Conservation (phyloP, 2,329 filamentous ascomycete genomes). For the Fusarium subtropicale region DNA sequence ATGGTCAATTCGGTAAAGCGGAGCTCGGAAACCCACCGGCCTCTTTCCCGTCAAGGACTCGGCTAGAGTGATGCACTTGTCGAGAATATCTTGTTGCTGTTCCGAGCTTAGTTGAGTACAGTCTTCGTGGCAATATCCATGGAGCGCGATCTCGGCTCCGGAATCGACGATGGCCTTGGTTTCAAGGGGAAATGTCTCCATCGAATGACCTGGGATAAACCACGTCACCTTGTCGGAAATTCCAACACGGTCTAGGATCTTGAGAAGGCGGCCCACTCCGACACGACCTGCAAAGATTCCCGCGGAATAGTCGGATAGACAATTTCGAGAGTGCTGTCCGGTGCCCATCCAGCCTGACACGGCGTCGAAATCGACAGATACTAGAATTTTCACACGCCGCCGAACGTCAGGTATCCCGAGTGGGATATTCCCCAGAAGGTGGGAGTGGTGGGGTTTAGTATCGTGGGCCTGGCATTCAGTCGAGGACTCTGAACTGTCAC, state of each 20-base stretch:
- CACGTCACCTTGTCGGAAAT: conserved; percentile 61
- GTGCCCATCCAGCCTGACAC: conserved; percentile 66
- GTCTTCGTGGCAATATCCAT: conserved; percentile 11
- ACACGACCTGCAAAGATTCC: conserved; percentile 46
- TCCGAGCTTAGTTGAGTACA: not conserved
- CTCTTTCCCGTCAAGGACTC: not conserved
- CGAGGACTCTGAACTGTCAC: not conserved
- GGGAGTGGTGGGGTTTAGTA: not conserved
- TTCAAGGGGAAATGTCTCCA: conserved; percentile 60
- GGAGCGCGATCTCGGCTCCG: conserved; percentile 5
- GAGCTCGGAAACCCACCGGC: conserved; percentile 1
- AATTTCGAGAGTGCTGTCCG: conserved; percentile 55
- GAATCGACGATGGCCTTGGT: conserved; percentile 54
- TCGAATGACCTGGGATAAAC: conserved; percentile 64
- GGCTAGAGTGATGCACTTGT: conserved; percentile 4
- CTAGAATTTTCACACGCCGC: conserved; percentile 40
- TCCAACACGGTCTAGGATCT: conserved; percentile 51
- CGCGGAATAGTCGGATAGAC: conserved; percentile 24
- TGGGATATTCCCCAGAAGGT: not conserved
- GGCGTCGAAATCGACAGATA: conserved; percentile 63
- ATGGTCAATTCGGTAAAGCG: conserved; percentile 4
- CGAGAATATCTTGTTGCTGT: conserved; percentile 1
- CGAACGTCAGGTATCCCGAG: not conserved
- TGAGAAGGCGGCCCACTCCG: conserved; percentile 62
- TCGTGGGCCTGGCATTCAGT: not conserved